Percentiles rank a stretch among this genome's conserved stretches.
Conservation (phyloP, 306 rosid species). For the Glycine soja region DNA sequence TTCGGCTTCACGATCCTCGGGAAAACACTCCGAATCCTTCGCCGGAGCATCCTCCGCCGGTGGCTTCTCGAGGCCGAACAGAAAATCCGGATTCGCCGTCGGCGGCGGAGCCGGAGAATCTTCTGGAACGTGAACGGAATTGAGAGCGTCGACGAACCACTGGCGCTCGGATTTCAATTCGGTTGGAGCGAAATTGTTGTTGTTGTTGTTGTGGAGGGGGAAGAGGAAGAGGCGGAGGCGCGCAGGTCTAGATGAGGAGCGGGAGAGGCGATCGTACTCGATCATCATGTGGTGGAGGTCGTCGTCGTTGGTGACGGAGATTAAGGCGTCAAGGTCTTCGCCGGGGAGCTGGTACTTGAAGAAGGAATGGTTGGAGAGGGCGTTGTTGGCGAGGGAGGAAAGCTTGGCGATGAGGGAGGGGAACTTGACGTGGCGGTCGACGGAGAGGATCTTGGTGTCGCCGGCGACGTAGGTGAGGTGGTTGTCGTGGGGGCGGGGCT, state of each 20-base stretch:
- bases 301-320: constrained; percentile 85
- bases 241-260: constrained; percentile 76
- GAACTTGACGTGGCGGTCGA: constrained; percentile 71
- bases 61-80: constrained; percentile 75
- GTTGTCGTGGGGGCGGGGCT: constrained; percentile 74
- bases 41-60: constrained; percentile 50
- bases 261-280: constrained; percentile 79
- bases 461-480: constrained; percentile 85
- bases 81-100: constrained; percentile 70
- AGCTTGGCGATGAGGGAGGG: constrained; percentile 61
- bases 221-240: constrained; percentile 77
- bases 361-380: constrained; percentile 43
- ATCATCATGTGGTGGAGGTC: constrained; percentile 88
- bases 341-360: constrained; percentile 93
- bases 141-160: constrained; percentile 89
- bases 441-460: constrained; percentile 84
- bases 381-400: constrained; percentile 56
- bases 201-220: constrained; percentile 26
- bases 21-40: constrained; percentile 53
- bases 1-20: constrained; percentile 56
- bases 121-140: constrained; percentile 74
- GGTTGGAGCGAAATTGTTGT: constrained; percentile 42
- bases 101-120: constrained; percentile 60
- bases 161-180: constrained; percentile 67
- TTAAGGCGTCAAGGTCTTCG: constrained; percentile 89